phyloP scores from a whole-genome alignment of 768 basidiomycete species.

The Pisolithus albus region DNA sequence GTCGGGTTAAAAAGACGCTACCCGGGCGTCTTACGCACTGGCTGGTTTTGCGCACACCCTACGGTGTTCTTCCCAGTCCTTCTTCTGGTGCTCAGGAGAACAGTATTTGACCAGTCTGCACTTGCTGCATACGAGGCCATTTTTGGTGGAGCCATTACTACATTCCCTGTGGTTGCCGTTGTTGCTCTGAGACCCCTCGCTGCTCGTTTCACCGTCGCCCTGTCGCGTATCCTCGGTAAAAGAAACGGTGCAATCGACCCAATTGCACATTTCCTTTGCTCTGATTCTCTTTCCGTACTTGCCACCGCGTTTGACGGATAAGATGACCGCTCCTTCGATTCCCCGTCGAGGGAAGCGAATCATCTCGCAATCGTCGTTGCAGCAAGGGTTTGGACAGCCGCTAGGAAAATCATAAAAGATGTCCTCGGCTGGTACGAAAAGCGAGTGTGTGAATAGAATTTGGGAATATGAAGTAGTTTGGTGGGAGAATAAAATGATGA shows the following conservation, averaged over 20 bases:
- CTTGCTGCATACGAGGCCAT: slow-evolving; percentile 65
- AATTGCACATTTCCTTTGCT: slow-evolving; percentile 69
- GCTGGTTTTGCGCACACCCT: slow-evolving; percentile 51
- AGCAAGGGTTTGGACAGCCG: slow-evolving; percentile 73
- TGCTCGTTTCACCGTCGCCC: slow-evolving; percentile 26
- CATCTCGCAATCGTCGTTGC: slow-evolving; percentile 78
- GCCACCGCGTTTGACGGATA: slow-evolving; percentile 55
- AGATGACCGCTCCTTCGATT: slow-evolving; percentile 50
- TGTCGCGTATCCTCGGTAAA: slow-evolving; percentile 42
- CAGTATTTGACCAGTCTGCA: slow-evolving; percentile 77
- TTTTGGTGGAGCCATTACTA: slow-evolving; percentile 21
- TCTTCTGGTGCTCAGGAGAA: slow-evolving; percentile 64
- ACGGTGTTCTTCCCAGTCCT: slow-evolving; percentile 74
- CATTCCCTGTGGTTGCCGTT: slow-evolving; percentile 39
- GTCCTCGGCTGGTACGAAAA: slow-evolving; percentile 64
- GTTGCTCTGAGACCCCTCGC: slow-evolving; percentile 39
- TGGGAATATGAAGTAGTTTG: slow-evolving; percentile 78
- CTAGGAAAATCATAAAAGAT: slow-evolving; percentile 75
- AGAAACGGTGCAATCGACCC: slow-evolving; percentile 65
- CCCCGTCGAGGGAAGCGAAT: slow-evolving; percentile 70
- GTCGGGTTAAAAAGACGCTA: no score
- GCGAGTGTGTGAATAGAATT: slow-evolving; percentile 68
- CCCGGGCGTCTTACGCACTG: not conserved
- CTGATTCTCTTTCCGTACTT: slow-evolving; percentile 44
- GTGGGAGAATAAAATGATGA: slow-evolving; percentile 72